Evolutionary conservation across 345 rosid species (phyloP).

Genomic region (Cardamine resedifolia): DNA sequence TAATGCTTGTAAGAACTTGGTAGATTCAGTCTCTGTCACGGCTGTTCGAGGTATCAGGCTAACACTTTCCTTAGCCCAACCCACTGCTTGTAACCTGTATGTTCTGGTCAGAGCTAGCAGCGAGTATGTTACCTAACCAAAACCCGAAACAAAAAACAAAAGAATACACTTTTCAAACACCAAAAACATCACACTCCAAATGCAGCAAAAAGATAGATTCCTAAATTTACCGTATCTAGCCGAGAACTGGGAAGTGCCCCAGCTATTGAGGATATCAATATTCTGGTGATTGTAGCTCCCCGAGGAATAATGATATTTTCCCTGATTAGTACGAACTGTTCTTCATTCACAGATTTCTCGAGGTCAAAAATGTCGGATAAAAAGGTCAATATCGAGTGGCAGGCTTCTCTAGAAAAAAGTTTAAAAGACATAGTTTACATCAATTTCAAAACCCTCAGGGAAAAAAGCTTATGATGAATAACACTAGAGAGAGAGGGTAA

Average conservation of each 20-base stretch:
- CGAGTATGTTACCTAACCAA: conserved; percentile 67
- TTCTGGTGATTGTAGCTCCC: conserved; percentile 75
- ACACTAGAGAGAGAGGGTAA: conserved; percentile 18
- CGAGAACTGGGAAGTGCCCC: conserved; percentile 99
- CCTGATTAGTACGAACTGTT: conserved; percentile 64
- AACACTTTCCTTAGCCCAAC: conserved; percentile 75
- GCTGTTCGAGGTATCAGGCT: conserved; percentile 76
- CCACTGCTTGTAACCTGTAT: conserved; percentile 60
- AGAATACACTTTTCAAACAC: neutral
- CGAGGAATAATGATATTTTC: conserved; percentile 76
- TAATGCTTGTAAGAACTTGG: conserved; percentile 67
- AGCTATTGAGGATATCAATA: conserved; percentile 79
- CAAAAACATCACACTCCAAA: neutral
- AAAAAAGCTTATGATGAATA: conserved; percentile 4
- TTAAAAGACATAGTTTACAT: conserved; percentile 10
- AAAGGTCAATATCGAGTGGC: conserved; percentile 89
- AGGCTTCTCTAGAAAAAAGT: conserved; percentile 77
- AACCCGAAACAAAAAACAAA: conserved; percentile 12
- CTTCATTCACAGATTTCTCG: conserved; percentile 58
- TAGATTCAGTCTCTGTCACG: conserved; percentile 67
- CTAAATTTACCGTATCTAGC: conserved; percentile 64
- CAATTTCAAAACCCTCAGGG: conserved; percentile 4
- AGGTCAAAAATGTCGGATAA: conserved; percentile 88
- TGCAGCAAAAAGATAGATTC: neutral
- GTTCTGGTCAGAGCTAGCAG: conserved; percentile 73